Percentiles rank a stretch among this genome's conserved stretches.
These are phyloP conservation scores for Sequoiadendron giganteum DNA, from an alignment of 75 land plant genomes.

Conservation along the genomic window DNA sequence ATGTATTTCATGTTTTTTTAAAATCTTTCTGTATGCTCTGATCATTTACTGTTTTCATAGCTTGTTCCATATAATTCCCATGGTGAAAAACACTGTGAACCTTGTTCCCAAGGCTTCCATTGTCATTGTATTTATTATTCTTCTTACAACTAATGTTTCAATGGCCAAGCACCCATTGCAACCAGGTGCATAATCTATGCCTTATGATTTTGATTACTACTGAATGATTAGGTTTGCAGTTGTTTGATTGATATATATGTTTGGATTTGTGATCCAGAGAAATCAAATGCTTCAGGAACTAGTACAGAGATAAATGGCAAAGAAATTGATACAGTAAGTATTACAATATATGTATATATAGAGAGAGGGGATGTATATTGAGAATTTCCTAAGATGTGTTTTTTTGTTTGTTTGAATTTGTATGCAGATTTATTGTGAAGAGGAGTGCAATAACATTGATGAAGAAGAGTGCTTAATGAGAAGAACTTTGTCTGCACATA, in stretches of 20 bases:
- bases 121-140: neutral
- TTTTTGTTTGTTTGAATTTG: neutral
- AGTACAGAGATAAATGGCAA: neutral
- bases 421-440: constrained; percentile 1
- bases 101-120: neutral
- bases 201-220: neutral
- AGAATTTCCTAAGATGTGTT: neutral
- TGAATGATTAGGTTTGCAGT: neutral
- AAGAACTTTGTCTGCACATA: constrained; percentile 27
- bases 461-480: constrained; percentile 32
- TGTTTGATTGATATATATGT: neutral
- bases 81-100: neutral
- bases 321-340: neutral
- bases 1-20: no score
- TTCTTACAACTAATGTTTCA: neutral
- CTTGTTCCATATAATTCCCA: neutral
- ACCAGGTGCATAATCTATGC: neutral
- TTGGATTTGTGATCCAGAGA: neutral
- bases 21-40: no score
- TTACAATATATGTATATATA: neutral
- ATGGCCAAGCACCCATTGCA: neutral
- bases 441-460: constrained; percentile 9
- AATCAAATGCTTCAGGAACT: neutral
- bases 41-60: no score
- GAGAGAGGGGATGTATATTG: neutral